Conservation (phyloP, 2,329 filamentous ascomycete species). For the Xylariaceae sp. region DNA sequence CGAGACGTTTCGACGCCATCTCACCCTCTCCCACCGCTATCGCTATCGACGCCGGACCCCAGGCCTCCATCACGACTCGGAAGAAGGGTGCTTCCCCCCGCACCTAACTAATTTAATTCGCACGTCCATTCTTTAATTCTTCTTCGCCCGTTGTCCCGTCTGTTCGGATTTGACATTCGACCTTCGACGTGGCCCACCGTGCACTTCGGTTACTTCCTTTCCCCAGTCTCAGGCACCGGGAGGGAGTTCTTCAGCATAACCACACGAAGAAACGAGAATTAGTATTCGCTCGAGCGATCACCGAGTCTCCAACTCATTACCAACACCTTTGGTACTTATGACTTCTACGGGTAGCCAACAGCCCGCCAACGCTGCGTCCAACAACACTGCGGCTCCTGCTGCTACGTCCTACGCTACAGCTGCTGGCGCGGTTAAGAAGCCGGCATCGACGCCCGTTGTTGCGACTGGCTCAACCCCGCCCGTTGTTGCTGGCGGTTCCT, state of each 20-base stretch:
- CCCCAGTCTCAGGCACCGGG: conserved; percentile 13
- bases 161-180: conserved; percentile 32
- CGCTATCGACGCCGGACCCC: conserved; percentile 11
- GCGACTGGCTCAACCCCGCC: conserved; percentile 54
- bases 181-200: conserved; percentile 13
- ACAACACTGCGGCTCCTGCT: conserved; percentile 50
- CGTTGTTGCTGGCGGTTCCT: conserved; percentile 51
- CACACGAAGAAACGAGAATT: conserved; percentile 16
- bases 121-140: conserved; percentile 20
- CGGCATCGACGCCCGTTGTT: conserved; percentile 54
- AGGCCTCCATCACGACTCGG: conserved; percentile 7
- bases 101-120: conserved; percentile 20
- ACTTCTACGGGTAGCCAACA: conserved; percentile 55
- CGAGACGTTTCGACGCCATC: conserved; percentile 17
- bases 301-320: conserved; percentile 4
- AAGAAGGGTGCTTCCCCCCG: conserved; percentile 12
- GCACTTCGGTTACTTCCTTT: conserved; percentile 21
- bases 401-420: conserved; percentile 63
- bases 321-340: conserved; percentile 45
- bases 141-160: conserved; percentile 10
- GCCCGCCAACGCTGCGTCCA: conserved; percentile 52
- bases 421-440: conserved; percentile 59
- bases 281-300: conserved; percentile 1
- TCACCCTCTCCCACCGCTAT: conserved; percentile 8
- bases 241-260: conserved; percentile 19